Evolutionary conservation across 805 yeast genomes (phyloP).

Genomic region (Candida insectorum): DNA sequence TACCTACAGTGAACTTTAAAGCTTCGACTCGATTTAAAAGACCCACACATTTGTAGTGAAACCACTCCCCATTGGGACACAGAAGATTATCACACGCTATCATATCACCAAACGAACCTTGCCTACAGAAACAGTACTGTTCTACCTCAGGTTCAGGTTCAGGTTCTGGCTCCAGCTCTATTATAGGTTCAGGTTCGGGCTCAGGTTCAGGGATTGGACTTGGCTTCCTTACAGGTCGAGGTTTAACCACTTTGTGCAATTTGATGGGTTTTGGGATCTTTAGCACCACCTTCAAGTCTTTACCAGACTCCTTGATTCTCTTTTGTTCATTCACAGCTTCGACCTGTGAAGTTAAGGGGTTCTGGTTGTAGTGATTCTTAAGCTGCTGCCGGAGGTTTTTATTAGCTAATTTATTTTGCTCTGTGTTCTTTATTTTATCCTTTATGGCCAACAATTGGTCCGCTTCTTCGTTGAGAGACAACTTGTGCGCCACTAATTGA

Average conservation of each 20-base stretch:
- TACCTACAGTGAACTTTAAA: slow-evolving; percentile 29
- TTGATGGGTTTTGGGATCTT: slow-evolving; percentile 4
- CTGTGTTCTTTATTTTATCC: slow-evolving; percentile 6
- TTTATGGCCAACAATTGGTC: slow-evolving; percentile 19
- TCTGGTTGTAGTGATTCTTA: slow-evolving; percentile 27
- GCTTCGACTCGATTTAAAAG: slow-evolving; percentile 36
- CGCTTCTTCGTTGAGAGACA: slow-evolving; percentile 6
- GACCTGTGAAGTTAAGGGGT: slow-evolving; percentile 35
- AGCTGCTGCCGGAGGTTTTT: slow-evolving; percentile 27
- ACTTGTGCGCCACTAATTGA: slow-evolving; percentile 28
- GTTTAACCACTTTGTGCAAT: no score
- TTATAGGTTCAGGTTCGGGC: background rate
- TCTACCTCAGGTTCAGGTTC: slow-evolving; percentile 16
- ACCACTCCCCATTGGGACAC: slow-evolving; percentile 46
- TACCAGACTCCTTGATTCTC: slow-evolving; percentile 1
- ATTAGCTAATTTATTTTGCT: slow-evolving; percentile 7
- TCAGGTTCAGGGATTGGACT: background rate
- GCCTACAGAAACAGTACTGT: slow-evolving; percentile 85
- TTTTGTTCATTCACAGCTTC: slow-evolving; percentile 35
- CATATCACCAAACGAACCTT: slow-evolving; percentile 94
- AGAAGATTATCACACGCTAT: slow-evolving; percentile 82
- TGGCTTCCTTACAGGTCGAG: background rate
- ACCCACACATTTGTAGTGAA: slow-evolving; percentile 45
- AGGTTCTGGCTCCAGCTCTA: background rate
- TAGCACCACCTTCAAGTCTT: slow-evolving; percentile 9